Evolutionary conservation across 352 stramenopile genomes (phyloP), one percentile per base, ranked within the genome.

Genomic region (Globisporangium cystogenes): DNA sequence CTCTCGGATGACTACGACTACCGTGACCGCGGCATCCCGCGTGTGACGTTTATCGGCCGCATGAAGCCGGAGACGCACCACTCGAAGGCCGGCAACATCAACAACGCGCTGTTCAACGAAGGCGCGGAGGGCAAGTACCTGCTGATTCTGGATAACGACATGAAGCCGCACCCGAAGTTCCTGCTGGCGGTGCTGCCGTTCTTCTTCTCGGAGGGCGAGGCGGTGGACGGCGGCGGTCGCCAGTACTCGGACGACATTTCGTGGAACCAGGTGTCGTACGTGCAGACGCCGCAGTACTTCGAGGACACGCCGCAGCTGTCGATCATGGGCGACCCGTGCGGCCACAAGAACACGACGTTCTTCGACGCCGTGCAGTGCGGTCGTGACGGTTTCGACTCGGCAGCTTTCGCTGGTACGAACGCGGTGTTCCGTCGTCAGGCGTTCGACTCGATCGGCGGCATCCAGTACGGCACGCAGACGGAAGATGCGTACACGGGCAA

Each of bases 61-160:
- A 92, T 95, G 81, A 95, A 95, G 55, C 85, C 85, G 1, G 81
- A 91, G 56, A 78, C 72, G 53, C 87, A 96, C 57, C 83, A 96
- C 76, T 93, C 85, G 27, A 96, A 96, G 71, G 87, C 87, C 48
- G 87, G 87, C 72, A 96, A 96, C 79, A 93, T 96, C 59, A 96
- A 96, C 77, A 96, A 96, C 57, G 67, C 60, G 10, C 54, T 96
- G 39, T 94, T 93, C 59, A 95, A 96, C 66, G 87, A 96, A 75
- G 87, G 87, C 46, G 82, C 84, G 0, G 76, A 87, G 43, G 87
- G 85, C 67, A 90, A 93, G 62, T 95, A 95, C 74, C 57, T 95
- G 51, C 59, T 96, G 44, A 95, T 96, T 79, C 59, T 96, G 37
- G 87, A 96, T 90, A 95, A 93, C 66, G 85, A 96, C 73, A 96